Evolutionary conservation across 805 yeast species (phyloP).

Genomic region (Candida odintsovae): DNA sequence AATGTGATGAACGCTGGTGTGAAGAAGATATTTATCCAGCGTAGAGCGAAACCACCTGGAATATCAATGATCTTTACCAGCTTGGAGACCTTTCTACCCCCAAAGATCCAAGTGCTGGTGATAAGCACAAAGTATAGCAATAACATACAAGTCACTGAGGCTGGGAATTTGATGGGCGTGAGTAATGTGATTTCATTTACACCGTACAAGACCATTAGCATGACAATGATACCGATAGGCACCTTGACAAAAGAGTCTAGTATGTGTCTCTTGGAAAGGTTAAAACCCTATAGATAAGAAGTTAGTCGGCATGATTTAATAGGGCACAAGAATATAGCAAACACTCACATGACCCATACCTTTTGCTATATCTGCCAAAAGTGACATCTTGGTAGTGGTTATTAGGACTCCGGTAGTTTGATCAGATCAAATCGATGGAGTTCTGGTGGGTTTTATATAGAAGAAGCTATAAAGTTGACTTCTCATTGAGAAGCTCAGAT

Average conservation of each 20-base stretch:
- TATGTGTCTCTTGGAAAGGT: constrained; percentile 15
- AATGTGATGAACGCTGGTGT: constrained; percentile 71
- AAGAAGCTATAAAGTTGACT: neutral
- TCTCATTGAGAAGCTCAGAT: neutral
- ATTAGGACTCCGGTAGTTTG: neutral
- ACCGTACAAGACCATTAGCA: constrained; percentile 19
- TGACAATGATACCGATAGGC: constrained; percentile 19
- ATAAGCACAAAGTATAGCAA: constrained; percentile 44
- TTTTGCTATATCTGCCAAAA: neutral
- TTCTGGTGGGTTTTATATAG: neutral
- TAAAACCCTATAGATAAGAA: constrained; percentile 12
- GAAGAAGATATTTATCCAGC: constrained; percentile 77
- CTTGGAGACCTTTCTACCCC: constrained; percentile 26
- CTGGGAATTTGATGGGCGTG: constrained; percentile 48
- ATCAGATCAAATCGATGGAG: neutral
- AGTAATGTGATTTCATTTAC: constrained; percentile 21
- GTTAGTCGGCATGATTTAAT: neutral
- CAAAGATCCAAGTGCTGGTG: constrained; percentile 30
- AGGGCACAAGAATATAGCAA: neutral
- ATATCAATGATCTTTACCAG: constrained; percentile 38
- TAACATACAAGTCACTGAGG: constrained; percentile 68
- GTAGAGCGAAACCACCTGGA: constrained; percentile 61
- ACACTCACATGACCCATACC: neutral
- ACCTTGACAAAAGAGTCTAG: constrained; percentile 17
- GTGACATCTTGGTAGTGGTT: neutral